Evolutionary conservation across 2,329 filamentous ascomycete species (phyloP).

Genomic region (Coniochaeta sp.): DNA sequence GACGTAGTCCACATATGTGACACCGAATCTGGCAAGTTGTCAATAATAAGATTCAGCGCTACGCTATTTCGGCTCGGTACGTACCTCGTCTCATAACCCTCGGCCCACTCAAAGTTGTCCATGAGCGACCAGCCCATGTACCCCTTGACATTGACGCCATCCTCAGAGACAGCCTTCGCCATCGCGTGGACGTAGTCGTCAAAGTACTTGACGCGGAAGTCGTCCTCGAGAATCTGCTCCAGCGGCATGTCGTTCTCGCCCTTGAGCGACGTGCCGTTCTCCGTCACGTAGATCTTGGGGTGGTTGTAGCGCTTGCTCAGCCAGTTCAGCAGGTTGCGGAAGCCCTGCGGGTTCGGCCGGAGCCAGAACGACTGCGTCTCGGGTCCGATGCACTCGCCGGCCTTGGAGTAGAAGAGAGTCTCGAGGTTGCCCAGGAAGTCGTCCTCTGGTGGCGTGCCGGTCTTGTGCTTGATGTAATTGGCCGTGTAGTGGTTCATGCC

Average conservation of each 20-base stretch:
- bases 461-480: conserved; percentile 74
- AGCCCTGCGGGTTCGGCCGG: conserved; percentile 66
- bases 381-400: conserved; percentile 66
- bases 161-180: conserved; percentile 61
- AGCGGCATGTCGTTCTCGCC: conserved; percentile 70
- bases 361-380: conserved; percentile 82
- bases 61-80: not conserved
- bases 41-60: not conserved
- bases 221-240: conserved; percentile 69
- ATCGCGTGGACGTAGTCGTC: conserved; percentile 68
- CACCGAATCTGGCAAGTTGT: conserved; percentile 49
- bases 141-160: conserved; percentile 71
- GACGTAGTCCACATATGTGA: conserved; percentile 76
- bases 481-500: conserved; percentile 93
- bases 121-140: conserved; percentile 86
- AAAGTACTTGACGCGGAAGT: conserved; percentile 77
- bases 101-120: conserved; percentile 92
- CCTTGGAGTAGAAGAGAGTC: conserved; percentile 62
- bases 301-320: conserved; percentile 67
- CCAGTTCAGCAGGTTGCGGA: conserved; percentile 71
- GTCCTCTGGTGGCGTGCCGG: conserved; percentile 49
- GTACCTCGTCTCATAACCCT: conserved; percentile 71
- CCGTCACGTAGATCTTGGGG: conserved; percentile 79
- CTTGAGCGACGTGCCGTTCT: conserved; percentile 81
- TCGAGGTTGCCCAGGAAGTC: conserved; percentile 75